A percentile compares a stretch with the other conserved stretches of the same genome.
Evolutionary conservation across 768 basidiomycete species (phyloP).

Genomic region (Cystoderma amianthinum): DNA sequence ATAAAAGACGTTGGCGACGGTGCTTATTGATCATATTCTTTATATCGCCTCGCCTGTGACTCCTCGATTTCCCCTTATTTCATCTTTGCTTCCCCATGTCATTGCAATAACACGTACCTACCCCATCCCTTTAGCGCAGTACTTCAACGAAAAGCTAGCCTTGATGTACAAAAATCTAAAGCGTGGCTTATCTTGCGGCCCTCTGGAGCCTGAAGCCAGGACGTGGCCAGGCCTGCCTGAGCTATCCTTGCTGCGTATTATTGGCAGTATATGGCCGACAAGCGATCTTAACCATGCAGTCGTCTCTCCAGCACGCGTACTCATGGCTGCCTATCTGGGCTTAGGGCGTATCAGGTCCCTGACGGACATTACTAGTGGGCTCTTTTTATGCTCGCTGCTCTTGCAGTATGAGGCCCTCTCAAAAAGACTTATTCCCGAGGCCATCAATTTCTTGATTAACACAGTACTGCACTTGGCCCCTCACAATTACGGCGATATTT

Average conservation of each 20-base stretch:
- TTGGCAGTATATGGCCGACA: conserved; percentile 85
- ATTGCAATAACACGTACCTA: conserved; percentile 73
- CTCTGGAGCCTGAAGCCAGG: conserved; percentile 51
- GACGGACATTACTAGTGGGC: conserved; percentile 72
- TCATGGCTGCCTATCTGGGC: conserved; percentile 89
- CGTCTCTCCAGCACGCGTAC: conserved; percentile 75
- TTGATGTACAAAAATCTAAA: conserved; percentile 94
- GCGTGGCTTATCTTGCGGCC: conserved; percentile 69
- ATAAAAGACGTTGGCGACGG: conserved; percentile 57
- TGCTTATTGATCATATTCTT: conserved; percentile 86
- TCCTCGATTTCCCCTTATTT: conserved; percentile 55
- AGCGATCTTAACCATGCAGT: conserved; percentile 93
- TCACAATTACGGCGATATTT: conserved; percentile 35
- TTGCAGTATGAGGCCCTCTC: conserved; percentile 81
- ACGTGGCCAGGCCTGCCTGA: conserved; percentile 90
- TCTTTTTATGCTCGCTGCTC: conserved; percentile 85
- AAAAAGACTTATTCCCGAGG: conserved; percentile 86
- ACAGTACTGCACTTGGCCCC: conserved; percentile 70
- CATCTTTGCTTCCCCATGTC: conserved; percentile 70
- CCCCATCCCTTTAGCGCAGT: conserved; percentile 71
- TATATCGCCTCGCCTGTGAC: conserved; percentile 60
- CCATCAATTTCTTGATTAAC: conserved; percentile 73
- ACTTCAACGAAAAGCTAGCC: conserved; percentile 74
- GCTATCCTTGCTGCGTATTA: conserved; percentile 70
- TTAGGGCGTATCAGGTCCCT: conserved; percentile 74